Base-by-base conservation (phyloP, 495 filamentous ascomycete species). In the Copromyces sp. region DNA sequence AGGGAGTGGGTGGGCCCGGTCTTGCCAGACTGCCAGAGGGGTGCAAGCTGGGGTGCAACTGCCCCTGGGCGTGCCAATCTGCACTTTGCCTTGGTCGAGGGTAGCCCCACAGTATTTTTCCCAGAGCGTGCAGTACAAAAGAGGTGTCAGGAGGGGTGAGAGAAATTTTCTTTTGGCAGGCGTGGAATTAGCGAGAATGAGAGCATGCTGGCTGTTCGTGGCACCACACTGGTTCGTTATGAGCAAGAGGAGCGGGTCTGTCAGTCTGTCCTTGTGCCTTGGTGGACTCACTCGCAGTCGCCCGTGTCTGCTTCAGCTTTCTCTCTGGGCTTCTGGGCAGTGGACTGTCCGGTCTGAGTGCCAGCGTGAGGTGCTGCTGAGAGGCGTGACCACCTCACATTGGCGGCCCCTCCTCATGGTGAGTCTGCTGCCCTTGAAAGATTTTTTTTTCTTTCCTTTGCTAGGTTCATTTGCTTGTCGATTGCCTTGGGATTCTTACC, bases 151-250 rank as follows among this genome's bases (percentile, higher is more conserved):
- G 69, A 73, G 76, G 79, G 71, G 78, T 77, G 74, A n/a, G 70
- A 61, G 72, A 76, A 73, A 75, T 74, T 74, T 70, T 73, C 68
- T 69, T 71, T 72, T 69, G 70, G 37, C 5, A 68, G 79, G 79
- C 69, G 78, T 80, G 78, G 44, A 45, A 59, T 59, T 80, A 80
- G 45, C 75, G 75, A 77, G 77, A 61, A 35, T 61, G 53, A 24
- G 53, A 61, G 29, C 53, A 61, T 61, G 29, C 53, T 61, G 76
- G 59, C 76, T 74, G 74, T 71, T 79, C 75, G 79, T 80, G 79
- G 78, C 79, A 80, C 79, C 79, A 80, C 75, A 74, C 73, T 77
- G 74, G 76, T 76, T 74, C 71, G 74, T 77, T 76, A 75, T 76
- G 74, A 75, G 73, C 73, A 61, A 53, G 61, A 71, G 71, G 39